These are phyloP conservation scores for Dryas alaskensis DNA, from an alignment of 306 rosid genomes.

Conservation along the genomic window DNA sequence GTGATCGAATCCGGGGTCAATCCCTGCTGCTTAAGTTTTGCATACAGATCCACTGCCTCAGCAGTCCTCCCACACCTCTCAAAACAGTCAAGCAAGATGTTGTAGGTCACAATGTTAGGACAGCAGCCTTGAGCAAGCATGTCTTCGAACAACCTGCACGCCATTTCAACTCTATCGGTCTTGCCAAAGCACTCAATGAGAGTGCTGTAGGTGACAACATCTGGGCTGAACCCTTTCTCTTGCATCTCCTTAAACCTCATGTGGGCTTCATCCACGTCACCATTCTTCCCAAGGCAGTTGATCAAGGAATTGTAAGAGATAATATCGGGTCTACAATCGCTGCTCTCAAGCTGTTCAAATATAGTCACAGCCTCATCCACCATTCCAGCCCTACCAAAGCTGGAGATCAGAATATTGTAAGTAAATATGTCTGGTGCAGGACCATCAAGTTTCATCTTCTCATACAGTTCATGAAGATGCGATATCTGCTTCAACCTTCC, in stretches of 20 bases:
- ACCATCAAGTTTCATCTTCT: constrained; percentile 78
- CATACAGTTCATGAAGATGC: constrained; percentile 65
- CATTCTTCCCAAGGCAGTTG: constrained; percentile 94
- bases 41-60: constrained; percentile 86
- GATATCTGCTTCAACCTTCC: constrained; percentile 70
- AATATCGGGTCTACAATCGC: constrained; percentile 65
- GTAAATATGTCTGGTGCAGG: constrained; percentile 79
- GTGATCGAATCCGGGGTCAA: constrained; percentile 86
- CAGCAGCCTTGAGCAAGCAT: constrained; percentile 77
- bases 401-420: constrained; percentile 75
- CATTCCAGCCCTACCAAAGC: constrained; percentile 80
- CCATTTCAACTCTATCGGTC: constrained; percentile 88
- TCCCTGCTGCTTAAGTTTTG: constrained; percentile 87
- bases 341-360: constrained; percentile 80
- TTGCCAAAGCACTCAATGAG: constrained; percentile 95
- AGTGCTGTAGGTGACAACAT: constrained; percentile 90
- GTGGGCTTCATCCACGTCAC: constrained; percentile 93
- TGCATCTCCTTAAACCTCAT: constrained; percentile 92
- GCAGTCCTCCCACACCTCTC: constrained; percentile 85
- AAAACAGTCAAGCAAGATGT: constrained; percentile 86
- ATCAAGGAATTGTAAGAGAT: constrained; percentile 81
- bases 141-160: constrained; percentile 67
- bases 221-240: constrained; percentile 81
- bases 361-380: constrained; percentile 59
- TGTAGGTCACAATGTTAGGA: constrained; percentile 83